These are phyloP conservation scores for Sedum album DNA, from an alignment of 164 flowering plant species.

Conservation along the genomic window DNA sequence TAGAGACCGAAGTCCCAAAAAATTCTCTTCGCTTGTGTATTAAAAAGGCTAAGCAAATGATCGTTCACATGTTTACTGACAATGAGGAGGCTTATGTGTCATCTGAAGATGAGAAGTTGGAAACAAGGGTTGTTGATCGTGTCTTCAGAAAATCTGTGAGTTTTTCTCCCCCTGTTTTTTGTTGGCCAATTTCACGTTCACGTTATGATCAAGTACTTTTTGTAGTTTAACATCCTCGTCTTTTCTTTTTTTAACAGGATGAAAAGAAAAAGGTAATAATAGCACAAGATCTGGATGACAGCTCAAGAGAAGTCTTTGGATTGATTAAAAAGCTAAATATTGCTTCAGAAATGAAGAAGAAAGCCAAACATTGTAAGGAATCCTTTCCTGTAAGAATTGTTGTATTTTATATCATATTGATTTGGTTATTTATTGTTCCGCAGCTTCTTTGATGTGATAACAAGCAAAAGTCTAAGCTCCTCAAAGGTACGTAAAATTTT, in stretches of 20 bases:
- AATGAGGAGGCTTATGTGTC: conserved; percentile 60
- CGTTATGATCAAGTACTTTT: neutral
- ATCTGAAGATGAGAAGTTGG: conserved; percentile 82
- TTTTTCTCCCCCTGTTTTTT: conserved; percentile 7
- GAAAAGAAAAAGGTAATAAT: conserved; percentile 28
- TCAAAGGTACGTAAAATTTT: neutral
- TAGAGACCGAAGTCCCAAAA: conserved; percentile 19
- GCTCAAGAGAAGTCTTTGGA: conserved; percentile 70
- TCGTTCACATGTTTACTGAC: conserved; percentile 59
- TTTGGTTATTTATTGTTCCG: conserved; percentile 12
- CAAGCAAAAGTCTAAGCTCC: neutral
- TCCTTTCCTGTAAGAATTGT: neutral
- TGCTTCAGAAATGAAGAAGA: conserved; percentile 49
- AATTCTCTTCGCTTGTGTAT: conserved; percentile 28
- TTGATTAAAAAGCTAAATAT: conserved; percentile 74
- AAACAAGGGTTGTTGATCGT: conserved; percentile 31
- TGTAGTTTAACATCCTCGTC: neutral
- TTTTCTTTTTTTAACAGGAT: conserved; percentile 31
- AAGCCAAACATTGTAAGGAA: conserved; percentile 47
- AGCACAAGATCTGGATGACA: conserved; percentile 58
- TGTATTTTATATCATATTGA: neutral
- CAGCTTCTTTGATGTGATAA: conserved; percentile 35
- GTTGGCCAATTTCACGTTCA: neutral
- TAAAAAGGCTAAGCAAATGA: conserved; percentile 54
- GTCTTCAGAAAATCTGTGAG: conserved; percentile 57